phyloP scores from a whole-genome alignment of 2,329 filamentous ascomycete genomes.

The Exophiala lecanii-corni region DNA sequence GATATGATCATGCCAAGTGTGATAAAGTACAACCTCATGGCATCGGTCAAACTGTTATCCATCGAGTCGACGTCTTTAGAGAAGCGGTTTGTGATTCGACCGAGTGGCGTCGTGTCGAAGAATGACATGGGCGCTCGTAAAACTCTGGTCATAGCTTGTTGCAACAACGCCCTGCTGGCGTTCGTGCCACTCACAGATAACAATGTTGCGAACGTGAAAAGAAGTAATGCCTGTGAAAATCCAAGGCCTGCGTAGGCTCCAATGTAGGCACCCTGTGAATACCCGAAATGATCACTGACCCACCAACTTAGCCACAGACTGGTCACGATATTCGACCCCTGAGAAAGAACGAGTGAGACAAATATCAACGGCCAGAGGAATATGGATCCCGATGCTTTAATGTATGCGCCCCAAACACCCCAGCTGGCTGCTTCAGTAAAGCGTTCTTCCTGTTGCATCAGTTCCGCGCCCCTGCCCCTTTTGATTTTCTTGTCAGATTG shows the following conservation, averaged over 20 bases:
- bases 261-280: conserved; percentile 65
- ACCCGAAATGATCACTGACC: conserved; percentile 73
- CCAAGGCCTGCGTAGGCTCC: conserved; percentile 68
- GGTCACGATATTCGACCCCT: conserved; percentile 80
- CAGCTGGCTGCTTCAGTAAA: conserved; percentile 73
- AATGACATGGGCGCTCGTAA: conserved; percentile 73
- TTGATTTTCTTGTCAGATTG: conserved; percentile 42
- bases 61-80: conserved; percentile 93
- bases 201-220: conserved; percentile 75
- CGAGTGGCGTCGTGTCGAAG: conserved; percentile 94
- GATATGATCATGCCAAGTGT: conserved; percentile 76
- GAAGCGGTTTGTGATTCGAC: conserved; percentile 93
- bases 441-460: conserved; percentile 50
- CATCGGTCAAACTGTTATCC: conserved; percentile 87
- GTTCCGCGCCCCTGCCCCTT: conserved; percentile 42
- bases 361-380: conserved; percentile 63
- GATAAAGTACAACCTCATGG: conserved; percentile 87
- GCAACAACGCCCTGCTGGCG: conserved; percentile 76
- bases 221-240: conserved; percentile 63
- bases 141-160: conserved; percentile 71
- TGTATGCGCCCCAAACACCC: conserved; percentile 73
- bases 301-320: conserved; percentile 92
- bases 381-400: conserved; percentile 68
- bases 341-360: conserved; percentile 63
- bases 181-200: conserved; percentile 76